Evolutionary conservation across 371 early-diverging fungal genomes (phyloP), one percentile per base, ranked within the genome.

Genomic region (Actinomortierella ambigua): DNA sequence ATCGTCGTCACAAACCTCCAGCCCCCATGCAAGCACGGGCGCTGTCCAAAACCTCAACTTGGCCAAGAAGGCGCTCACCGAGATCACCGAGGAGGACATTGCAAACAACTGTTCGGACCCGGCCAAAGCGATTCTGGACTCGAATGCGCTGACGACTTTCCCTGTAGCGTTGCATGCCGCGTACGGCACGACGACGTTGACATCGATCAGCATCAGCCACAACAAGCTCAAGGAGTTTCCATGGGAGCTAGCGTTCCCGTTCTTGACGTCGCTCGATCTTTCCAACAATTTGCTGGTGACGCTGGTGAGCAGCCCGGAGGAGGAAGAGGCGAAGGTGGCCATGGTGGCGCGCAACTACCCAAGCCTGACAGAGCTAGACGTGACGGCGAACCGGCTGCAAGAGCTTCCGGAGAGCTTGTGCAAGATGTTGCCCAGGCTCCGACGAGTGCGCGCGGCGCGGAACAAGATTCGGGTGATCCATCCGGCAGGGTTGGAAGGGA

Each of bases 391-490:
- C 46, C 60, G 69, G 24, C 59, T 88, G 23, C 68, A 75, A 1
- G 52, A 59, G 17, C 24, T 88, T 22, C 86, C 88, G 0, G 57
- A 59, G 4, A 69, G 80, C 53, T 46, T 85, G 22, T 54, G 79
- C 2, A 59, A 53, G 44, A 56, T 68, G 4, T 71, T 88, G 34
- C 90, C 89, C 0, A 48, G 57, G 4, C 70, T 91, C 9, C 80
- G 67, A n/a, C 73, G 57, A 2, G 55, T 91, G 41, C 58, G 63
- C 1, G 77, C 76, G 18, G 69, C 82, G 22, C 78, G 79, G 20
- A 90, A 90, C 75, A 69, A 69, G 47, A 62, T 90, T 43, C 64
- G 78, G 24, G 61, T 71, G 7, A 81, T 90, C 24, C 57, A 69
- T 2, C 79, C 84, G 13, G 50, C 54, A 28, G 60, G 75, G n/a